phyloP scores from a whole-genome alignment of 1,139 yeast genomes.

The Torulaspora globosa region DNA sequence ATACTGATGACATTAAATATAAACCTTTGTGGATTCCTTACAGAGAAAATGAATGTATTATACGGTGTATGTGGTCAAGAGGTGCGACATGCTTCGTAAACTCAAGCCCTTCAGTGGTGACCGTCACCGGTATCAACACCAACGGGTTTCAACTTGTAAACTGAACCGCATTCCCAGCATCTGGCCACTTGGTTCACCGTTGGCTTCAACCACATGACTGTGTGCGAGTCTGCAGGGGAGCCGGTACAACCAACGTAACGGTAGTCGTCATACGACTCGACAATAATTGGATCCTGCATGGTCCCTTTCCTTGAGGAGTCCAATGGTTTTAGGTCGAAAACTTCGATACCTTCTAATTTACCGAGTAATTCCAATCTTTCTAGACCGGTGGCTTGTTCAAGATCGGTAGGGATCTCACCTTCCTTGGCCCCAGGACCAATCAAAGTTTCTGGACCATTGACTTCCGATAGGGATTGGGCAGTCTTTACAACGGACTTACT shows the following conservation, averaged over 20 bases:
- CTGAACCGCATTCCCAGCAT: conserved; percentile 99
- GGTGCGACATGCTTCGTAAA: conserved; percentile 3
- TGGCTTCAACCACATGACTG: conserved; percentile 90
- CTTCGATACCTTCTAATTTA: conserved; percentile 92
- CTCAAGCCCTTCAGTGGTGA: conserved; percentile 21
- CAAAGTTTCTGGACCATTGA: conserved; percentile 73
- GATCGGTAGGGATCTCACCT: conserved; percentile 85
- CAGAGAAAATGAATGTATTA: conserved; percentile 9
- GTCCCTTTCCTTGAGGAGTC: conserved; percentile 88
- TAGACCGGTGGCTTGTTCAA: conserved; percentile 97
- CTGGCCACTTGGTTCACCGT: conserved; percentile 79
- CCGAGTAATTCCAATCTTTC: conserved; percentile 95
- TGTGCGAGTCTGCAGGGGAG: conserved; percentile 87
- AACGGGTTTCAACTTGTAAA: conserved; percentile 81
- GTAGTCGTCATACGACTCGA: conserved; percentile 87
- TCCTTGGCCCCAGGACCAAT: conserved; percentile 85
- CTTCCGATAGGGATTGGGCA: conserved; percentile 69
- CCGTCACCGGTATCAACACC: conserved; percentile 68
- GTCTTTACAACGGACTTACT: conserved; percentile 47
- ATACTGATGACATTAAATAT: conserved; percentile 10
- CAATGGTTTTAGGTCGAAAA: conserved; percentile 88
- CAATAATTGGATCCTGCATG: conserved; percentile 75
- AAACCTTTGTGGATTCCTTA: conserved; percentile 8
- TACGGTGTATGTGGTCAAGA: conserved; percentile 3
- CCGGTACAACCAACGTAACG: conserved; percentile 99